Base-by-base conservation (phyloP, 805 yeast species). In the Cyberlindnera euphorbiae region DNA sequence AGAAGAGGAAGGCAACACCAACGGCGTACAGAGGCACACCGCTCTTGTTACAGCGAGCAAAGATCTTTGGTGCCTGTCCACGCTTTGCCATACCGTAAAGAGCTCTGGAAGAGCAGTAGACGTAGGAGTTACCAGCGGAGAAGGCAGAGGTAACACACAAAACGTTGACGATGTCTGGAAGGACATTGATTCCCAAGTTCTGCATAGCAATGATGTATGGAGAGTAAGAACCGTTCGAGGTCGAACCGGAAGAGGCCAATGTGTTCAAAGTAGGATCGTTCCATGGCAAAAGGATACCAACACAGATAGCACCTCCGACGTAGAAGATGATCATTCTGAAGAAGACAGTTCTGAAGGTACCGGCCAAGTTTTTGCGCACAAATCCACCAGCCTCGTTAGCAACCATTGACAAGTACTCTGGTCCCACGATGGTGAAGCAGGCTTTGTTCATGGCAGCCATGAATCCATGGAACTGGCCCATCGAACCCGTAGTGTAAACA, bases 11-110 rank as follows among this genome's bases (percentile, higher is more conserved):
- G 4, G 79, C 64, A 12, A 70, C 63, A 12, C 55, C 45, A 64
- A 85, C 88, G 8, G 89, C 73, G 39, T 67, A 64, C 53, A 78
- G 78, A 0, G 95, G 95, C 9, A 82, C 83, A 5, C 95, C 95
- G 16, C 60, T 58, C 21, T 67, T 66, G 33, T 75, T 73, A 56
- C 93, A 82, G 16, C 63, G 54, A 6, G 77, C 67, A 49, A 85
- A 77, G 26, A 74, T 53, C 22, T 61, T 61, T 15, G 93, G 90
- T 1, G 82, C 82, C 49, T 77, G 67, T 6, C 75, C 71, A 44
- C 73, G 76, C 14, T 67, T 56, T 0, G 80, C 61, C 58, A 77
- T 59, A 8, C 75, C 68, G 45, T 77, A 77, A 8, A 77, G 49
- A 1, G 80, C 72, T 47, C 83, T 56, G 15, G 79, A 71, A n/a